Conservation (phyloP, 2,329 filamentous ascomycete species). For the Beauveria medogensis region DNA sequence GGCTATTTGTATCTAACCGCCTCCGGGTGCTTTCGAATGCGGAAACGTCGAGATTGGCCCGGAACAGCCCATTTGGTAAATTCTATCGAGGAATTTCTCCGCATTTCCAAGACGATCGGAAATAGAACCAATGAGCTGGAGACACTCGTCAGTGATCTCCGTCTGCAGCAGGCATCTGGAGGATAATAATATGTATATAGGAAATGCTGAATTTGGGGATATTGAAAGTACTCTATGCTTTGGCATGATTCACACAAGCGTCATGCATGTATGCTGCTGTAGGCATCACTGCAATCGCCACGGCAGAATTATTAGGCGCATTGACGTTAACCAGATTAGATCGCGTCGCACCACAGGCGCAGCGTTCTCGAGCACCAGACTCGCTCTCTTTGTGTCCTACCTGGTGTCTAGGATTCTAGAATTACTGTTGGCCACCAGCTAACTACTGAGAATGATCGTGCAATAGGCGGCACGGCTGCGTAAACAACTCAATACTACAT, state of each 20-base stretch:
- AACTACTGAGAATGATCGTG: no score
- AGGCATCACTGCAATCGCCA: not conserved
- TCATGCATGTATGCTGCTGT: not conserved
- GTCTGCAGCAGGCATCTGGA: not conserved
- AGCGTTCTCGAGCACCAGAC: not conserved
- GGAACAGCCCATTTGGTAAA: slow-evolving; percentile 39
- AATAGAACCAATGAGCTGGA: slow-evolving; percentile 33
- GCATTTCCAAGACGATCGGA: slow-evolving; percentile 42
- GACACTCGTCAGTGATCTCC: slow-evolving; percentile 29
- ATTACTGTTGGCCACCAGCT: no score
- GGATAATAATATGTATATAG: not conserved
- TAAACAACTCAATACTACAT: no score
- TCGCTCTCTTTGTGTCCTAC: no score
- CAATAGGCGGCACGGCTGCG: no score
- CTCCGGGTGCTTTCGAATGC: slow-evolving; percentile 36
- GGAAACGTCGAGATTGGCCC: slow-evolving; percentile 32
- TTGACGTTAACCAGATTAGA: not conserved
- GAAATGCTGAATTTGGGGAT: not conserved
- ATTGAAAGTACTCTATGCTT: not conserved
- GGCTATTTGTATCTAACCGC: slow-evolving; percentile 65
- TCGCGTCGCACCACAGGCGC: not conserved
- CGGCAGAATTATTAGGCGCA: not conserved
- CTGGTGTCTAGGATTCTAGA: no score
- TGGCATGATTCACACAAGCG: not conserved
- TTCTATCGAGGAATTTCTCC: slow-evolving; percentile 48